Base-by-base conservation (phyloP, 768 basidiomycete genomes). In the Omphalotus guepiniiformis region DNA sequence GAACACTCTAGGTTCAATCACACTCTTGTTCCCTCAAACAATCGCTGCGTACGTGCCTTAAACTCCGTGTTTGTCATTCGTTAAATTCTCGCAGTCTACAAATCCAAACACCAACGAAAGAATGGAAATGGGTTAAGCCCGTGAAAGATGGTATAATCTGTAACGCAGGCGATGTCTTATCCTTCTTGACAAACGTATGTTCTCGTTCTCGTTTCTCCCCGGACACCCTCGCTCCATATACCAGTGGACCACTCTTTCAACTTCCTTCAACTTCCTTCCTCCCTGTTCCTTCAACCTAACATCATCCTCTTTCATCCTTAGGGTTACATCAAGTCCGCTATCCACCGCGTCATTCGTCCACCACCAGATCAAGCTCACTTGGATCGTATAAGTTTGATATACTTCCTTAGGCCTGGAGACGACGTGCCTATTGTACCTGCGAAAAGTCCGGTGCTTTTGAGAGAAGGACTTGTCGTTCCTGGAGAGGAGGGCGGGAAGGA, bases 301-400 rank as follows among this genome's bases (percentile, higher is more conserved):
- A 25, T 32, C 44, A 25, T 26, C 7, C 22, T n/a, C 21, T 12
- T n/a, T 37, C 16, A 11, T 30, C 6, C 12, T 23, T 57, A 63
- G 30, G 74, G 74, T 8, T 76, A 65, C 52, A 70, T 76, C 58
- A 73, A 71, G 52, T 71, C 66, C 40, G 72, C 74, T 1, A 63
- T 76, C 34, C 75, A 79, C 49, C 67, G 74, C 6, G 76, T 79
- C 5, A 62, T 72, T 6, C 71, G 70, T 25, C 77, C 76, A 1
- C 76, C 75, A 4, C 52, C 58, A 0, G 75, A 76, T 49, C 77
- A 78, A 51, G 66, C 55, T 7, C 56, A 63, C 27, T 58, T 66
- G 48, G 59, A 68, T 11, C 68, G 76, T 2, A 58, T 77, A 1
- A 74, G 75, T 2, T 55, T 72, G 5, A 70, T 75, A 52, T 78